phyloP scores from a whole-genome alignment of 306 rosid species.

The Dicorynia guianensis region DNA sequence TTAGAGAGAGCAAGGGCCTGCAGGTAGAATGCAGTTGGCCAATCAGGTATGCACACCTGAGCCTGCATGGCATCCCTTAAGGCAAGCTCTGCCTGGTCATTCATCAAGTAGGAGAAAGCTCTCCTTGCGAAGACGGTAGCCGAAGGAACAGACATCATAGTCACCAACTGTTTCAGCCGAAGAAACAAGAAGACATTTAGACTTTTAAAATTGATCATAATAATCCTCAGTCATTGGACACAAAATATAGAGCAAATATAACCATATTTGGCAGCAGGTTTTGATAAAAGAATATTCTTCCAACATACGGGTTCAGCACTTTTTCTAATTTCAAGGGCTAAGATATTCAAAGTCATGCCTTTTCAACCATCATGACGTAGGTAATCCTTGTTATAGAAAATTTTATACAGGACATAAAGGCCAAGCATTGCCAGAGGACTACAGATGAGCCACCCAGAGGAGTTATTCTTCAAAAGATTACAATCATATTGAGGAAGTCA shows the following conservation, averaged over 20 bases:
- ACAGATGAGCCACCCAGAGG: background rate
- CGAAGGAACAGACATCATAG: constrained; percentile 82
- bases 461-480: background rate
- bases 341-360: background rate
- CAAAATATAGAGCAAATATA: background rate
- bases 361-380: background rate
- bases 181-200: background rate
- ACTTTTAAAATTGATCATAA: background rate
- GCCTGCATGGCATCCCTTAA: constrained; percentile 96
- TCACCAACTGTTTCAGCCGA: constrained; percentile 64
- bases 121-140: constrained; percentile 89
- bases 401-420: constrained; percentile 5
- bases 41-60: constrained; percentile 93
- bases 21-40: constrained; percentile 96
- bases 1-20: constrained; percentile 94
- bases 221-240: background rate
- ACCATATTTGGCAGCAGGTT: constrained; percentile 12
- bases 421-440: background rate
- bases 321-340: background rate
- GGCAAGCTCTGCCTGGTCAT: constrained; percentile 82
- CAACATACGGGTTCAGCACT: background rate
- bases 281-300: constrained; percentile 8
- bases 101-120: constrained; percentile 88
- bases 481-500: constrained; percentile 10
- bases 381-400: background rate